Evolutionary conservation across 2,329 filamentous ascomycete species (phyloP).

Genomic region (Penicillium griseofulvum): DNA sequence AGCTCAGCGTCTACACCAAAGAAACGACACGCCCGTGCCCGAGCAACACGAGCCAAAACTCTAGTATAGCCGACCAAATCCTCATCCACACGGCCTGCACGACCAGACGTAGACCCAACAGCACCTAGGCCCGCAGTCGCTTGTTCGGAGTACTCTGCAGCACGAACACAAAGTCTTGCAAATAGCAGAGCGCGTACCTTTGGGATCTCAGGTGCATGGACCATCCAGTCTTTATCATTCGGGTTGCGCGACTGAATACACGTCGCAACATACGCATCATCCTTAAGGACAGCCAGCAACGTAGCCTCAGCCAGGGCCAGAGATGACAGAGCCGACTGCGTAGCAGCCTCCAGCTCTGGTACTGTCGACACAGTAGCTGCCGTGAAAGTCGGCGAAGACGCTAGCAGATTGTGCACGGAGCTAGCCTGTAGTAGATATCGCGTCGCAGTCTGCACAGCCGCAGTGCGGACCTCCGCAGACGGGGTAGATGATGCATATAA

Average conservation of each 20-base stretch:
- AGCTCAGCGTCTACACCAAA: constrained; percentile 87
- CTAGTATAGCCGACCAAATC: constrained; percentile 70
- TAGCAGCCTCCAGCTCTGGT: constrained; percentile 48
- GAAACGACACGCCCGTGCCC: constrained; percentile 85
- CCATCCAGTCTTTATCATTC: constrained; percentile 94
- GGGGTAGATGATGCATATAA: constrained; percentile 67
- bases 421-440: constrained; percentile 75
- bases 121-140: constrained; percentile 56
- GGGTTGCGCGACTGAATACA: constrained; percentile 79
- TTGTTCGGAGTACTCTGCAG: constrained; percentile 80
- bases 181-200: constrained; percentile 87
- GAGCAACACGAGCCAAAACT: constrained; percentile 69
- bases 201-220: constrained; percentile 79
- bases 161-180: constrained; percentile 80
- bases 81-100: constrained; percentile 52
- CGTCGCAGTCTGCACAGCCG: constrained; percentile 70
- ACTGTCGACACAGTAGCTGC: constrained; percentile 25
- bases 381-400: constrained; percentile 50
- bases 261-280: constrained; percentile 84
- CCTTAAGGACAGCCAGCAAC: constrained; percentile 83
- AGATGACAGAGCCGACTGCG: constrained; percentile 44
- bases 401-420: constrained; percentile 72
- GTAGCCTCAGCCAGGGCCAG: constrained; percentile 85
- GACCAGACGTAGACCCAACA: constrained; percentile 28
- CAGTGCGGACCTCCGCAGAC: constrained; percentile 65